phyloP scores from a whole-genome alignment of 2,329 filamentous ascomycete genomes.

The Penicillium sp. region DNA sequence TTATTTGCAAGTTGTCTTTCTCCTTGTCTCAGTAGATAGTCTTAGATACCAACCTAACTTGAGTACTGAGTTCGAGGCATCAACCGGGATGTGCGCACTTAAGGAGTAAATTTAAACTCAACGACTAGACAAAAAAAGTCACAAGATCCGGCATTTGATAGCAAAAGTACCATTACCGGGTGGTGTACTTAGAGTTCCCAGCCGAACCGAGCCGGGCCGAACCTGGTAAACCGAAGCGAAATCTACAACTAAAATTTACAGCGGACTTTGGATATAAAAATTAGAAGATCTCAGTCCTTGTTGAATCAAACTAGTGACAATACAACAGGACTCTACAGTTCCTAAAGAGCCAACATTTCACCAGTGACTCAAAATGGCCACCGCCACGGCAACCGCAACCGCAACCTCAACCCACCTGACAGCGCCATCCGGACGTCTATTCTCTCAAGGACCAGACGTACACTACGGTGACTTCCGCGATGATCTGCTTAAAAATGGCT shows the following conservation, averaged over 20 bases:
- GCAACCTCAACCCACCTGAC: background rate
- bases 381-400: background rate
- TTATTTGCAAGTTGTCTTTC: too few relatives aligned
- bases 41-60: too few relatives aligned
- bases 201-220: background rate
- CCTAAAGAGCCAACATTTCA: background rate
- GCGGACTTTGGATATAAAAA: background rate
- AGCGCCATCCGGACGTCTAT: constrained; percentile 5
- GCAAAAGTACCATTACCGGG: background rate
- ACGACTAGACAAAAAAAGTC: background rate
- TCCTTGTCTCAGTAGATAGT: too few relatives aligned
- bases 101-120: too few relatives aligned
- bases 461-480: constrained; percentile 24
- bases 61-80: too few relatives aligned
- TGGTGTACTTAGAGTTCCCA: background rate
- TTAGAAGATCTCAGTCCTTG: background rate
- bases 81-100: too few relatives aligned
- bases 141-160: background rate
- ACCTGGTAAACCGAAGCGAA: background rate
- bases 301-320: background rate
- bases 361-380: constrained; percentile 1
- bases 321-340: background rate
- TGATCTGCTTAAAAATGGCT: constrained; percentile 42
- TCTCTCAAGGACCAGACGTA: constrained; percentile 14
- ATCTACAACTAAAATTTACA: background rate